Evolutionary conservation across 768 basidiomycete genomes (phyloP), one percentile per base, ranked within the genome.

Genomic region (Clitopilus hobsonii): DNA sequence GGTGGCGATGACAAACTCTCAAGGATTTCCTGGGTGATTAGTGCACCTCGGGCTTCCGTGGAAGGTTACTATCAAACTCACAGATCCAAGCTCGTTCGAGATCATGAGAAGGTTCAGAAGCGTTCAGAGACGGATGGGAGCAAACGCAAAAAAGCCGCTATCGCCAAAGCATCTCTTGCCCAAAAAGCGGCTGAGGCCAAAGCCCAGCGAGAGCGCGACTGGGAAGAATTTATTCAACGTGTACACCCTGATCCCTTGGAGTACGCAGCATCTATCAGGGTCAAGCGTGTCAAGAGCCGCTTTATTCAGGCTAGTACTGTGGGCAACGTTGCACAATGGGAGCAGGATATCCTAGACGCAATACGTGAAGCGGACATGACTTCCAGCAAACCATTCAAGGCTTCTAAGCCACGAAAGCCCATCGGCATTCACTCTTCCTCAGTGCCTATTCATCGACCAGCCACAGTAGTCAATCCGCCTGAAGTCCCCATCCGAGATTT

Each of bases 161-260:
- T 81, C 54, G 75, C 74, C 18, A 81, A 82, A 59, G 75, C 77
- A 2, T 70, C 76, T 3, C 69, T 90, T 2, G 84, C 75, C 2
- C 77, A 75, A 64, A 91, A 86, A 68, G 86, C 83, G 3, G 81
- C 83, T 22, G 84, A 86, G 54, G 82, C 84, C 0, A 78, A 76
- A 38, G 63, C 65, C 8, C 76, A 80, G 54, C 77, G 86, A 56
- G 85, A 88, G 65, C 71, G 69, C 28, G 85, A 84, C 55, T 94
- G 90, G 90, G 76, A 79, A 1, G 68, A 63, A 2, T 68, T 93
- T 51, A 67, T 94, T 6, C 56, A 61, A 29, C 73, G 70, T 16
- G 68, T 88, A 38, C 80, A 88, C 69, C 79, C 85, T 2, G 77
- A 69, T 1, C 70, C 80, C 6, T 60, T 86, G 52, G 71, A 75